Percentiles rank a stretch among this genome's conserved stretches.
Evolutionary conservation across 169 alveolate genomes (phyloP).

Genomic region (Eimeria mitis): DNA sequence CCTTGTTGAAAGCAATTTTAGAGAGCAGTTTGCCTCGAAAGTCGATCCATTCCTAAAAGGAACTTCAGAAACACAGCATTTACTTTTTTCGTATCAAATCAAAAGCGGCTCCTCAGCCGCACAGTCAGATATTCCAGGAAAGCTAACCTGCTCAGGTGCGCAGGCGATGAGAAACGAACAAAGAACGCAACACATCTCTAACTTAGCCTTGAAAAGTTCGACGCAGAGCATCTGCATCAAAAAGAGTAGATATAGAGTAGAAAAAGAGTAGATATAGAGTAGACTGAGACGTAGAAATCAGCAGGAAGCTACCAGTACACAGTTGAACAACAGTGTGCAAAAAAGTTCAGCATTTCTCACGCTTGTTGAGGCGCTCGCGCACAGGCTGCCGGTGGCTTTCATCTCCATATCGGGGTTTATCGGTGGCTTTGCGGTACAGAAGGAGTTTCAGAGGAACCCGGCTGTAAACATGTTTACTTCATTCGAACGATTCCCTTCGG

Average conservation of each 20-base stretch:
- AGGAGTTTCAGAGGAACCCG: slow-evolving; percentile 18
- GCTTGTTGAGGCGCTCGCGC: not conserved
- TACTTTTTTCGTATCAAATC: slow-evolving; percentile 27
- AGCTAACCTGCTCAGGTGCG: slow-evolving; percentile 71
- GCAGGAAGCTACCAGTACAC: not conserved
- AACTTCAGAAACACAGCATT: slow-evolving; percentile 20
- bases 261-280: too few relatives aligned
- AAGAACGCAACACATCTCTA: not conserved
- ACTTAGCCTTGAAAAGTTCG: not conserved
- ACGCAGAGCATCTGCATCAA: not conserved
- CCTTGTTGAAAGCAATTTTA: slow-evolving; percentile 30
- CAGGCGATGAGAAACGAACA: not conserved
- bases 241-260: not conserved
- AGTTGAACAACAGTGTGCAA: not conserved
- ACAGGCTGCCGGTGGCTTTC: not conserved
- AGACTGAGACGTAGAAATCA: not conserved
- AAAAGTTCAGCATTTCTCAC: not conserved
- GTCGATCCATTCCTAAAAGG: slow-evolving; percentile 65
- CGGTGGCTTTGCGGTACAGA: slow-evolving; percentile 38
- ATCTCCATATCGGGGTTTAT: not conserved
- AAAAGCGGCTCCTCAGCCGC: not conserved
- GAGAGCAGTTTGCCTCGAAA: slow-evolving; percentile 29
- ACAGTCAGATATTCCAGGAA: slow-evolving; percentile 22
- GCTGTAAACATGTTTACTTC: slow-evolving; percentile 81
- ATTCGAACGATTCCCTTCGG: slow-evolving; percentile 84